Evolutionary conservation across 169 alveolate species (phyloP).

Genomic region (Cryptosporidium muris): DNA sequence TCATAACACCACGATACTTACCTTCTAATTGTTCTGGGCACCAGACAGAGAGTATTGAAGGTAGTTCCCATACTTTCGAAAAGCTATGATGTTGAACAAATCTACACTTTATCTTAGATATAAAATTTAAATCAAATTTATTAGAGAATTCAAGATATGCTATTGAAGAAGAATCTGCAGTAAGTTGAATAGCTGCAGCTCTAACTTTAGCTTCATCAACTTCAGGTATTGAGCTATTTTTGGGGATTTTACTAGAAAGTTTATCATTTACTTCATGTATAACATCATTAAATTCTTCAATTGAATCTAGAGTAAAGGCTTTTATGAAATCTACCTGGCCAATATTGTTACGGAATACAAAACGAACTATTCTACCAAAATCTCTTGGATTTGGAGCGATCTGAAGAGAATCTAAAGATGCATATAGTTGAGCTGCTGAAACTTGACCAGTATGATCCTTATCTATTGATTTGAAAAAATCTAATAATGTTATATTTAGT

Average conservation of each 20-base stretch:
- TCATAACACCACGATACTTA: constrained; percentile 65
- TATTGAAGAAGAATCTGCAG: background rate
- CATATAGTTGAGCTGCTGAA: constrained; percentile 38
- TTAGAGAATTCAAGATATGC: background rate
- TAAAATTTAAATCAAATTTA: constrained; percentile 10
- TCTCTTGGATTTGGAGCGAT: constrained; percentile 61
- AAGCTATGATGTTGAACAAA: constrained; percentile 31
- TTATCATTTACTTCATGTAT: background rate
- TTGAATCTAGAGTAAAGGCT: constrained; percentile 6
- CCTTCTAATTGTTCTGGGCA: constrained; percentile 62
- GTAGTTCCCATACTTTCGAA: constrained; percentile 28
- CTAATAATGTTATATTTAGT: constrained; percentile 29
- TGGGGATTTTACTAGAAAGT: background rate
- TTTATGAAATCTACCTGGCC: constrained; percentile 27
- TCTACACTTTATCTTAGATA: constrained; percentile 43
- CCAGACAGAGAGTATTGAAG: constrained; percentile 35
- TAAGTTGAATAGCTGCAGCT: constrained; percentile 21
- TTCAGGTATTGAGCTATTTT: constrained; percentile 5
- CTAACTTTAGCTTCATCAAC: constrained; percentile 13
- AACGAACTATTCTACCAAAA: constrained; percentile 27
- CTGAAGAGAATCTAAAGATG: constrained; percentile 43
- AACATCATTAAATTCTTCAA: background rate
- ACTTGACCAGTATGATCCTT: constrained; percentile 42
- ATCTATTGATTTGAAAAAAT: constrained; percentile 31
- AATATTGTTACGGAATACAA: constrained; percentile 4